Base-by-base conservation (phyloP, 352 stramenopile species). In the Phytophthora melonis region DNA sequence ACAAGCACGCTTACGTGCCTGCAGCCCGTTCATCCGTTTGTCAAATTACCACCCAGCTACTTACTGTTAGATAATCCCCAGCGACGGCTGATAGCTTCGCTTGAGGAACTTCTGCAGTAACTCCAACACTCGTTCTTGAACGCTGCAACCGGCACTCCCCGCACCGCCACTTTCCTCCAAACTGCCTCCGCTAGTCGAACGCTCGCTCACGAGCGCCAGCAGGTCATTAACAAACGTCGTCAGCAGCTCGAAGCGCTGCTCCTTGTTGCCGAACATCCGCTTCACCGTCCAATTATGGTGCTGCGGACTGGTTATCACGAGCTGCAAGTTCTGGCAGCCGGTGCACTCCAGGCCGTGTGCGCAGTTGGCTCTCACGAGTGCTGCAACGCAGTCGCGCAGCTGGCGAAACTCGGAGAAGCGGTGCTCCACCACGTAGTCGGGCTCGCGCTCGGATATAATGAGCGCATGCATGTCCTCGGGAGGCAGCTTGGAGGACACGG, bases 361-460 rank as follows among this genome's bases (percentile, higher is more conserved):
- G 36, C 56, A 21, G 3, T 65, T 58, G 13, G 53, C 3, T 32
- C 49, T 47, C 4, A 68, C 39, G n/a, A 82, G 71, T n/a, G 21
- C 50, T 6, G 21, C 21, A 19, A 75, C 19, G 32, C 19, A 25
- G 41, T 64, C 57, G 3, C 74, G 69, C 2, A 83, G 63, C 45
- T 49, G 14, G 11, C 68, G 73, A 25, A 81, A 83, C 52, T 81
- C 77, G 5, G 54, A 66, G 49, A 83, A 79, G 32, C 63, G 77
- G 52, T 69, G 74, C 47, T 81, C 74, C 27, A 79, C 67, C n/a
- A 59, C 47, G 68, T 65, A 83, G 63, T 81, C 71, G 16, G 77
- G 72, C 57, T 83, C 73, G 21, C 77, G 77, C 53, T 83, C 77
- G 39, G 77, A 61, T 53, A 75, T 74, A 74, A 81, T 75, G 60